A percentile compares a stretch with the other conserved stretches of the same genome.
Conservation (phyloP, 495 filamentous ascomycete species). For the Trichocladium antarcticum region DNA sequence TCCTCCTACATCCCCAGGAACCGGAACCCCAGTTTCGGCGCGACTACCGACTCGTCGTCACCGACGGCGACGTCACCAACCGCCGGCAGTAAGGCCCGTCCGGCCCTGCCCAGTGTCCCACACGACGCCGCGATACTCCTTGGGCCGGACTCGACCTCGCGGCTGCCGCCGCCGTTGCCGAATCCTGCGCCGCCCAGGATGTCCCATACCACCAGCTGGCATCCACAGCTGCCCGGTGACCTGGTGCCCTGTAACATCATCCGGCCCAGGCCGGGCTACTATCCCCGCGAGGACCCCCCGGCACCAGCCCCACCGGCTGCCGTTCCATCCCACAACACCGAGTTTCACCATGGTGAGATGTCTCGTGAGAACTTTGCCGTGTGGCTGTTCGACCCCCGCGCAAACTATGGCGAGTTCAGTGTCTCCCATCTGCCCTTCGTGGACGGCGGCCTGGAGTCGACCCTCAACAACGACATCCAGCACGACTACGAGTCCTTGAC, state of each 20-base stretch:
- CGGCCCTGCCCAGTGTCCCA: constrained; percentile 31
- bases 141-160: constrained; percentile 30
- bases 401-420: constrained; percentile 30
- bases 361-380: constrained; percentile 37
- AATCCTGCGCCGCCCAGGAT: constrained; percentile 13
- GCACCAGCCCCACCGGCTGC: constrained; percentile 28
- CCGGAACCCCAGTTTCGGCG: constrained; percentile 64
- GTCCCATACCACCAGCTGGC: constrained; percentile 21
- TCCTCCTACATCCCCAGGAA: constrained; percentile 83
- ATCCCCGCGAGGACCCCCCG: constrained; percentile 25
- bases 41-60: constrained; percentile 25
- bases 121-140: constrained; percentile 40
- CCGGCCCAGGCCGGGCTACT: constrained; percentile 35
- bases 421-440: constrained; percentile 36
- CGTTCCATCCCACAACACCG: constrained; percentile 25
- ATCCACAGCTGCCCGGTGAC: constrained; percentile 27
- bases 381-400: constrained; percentile 41
- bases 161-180: constrained; percentile 19
- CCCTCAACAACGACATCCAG: constrained; percentile 41
- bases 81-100: constrained; percentile 24
- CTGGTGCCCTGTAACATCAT: constrained; percentile 31
- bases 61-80: constrained; percentile 19
- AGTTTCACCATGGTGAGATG: constrained; percentile 29
- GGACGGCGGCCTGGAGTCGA: constrained; percentile 40
- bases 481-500: constrained; percentile 44